These are phyloP conservation scores for Colletotrichum sp. DNA, from an alignment of 2,329 filamentous ascomycete genomes.

Conservation along the genomic window DNA sequence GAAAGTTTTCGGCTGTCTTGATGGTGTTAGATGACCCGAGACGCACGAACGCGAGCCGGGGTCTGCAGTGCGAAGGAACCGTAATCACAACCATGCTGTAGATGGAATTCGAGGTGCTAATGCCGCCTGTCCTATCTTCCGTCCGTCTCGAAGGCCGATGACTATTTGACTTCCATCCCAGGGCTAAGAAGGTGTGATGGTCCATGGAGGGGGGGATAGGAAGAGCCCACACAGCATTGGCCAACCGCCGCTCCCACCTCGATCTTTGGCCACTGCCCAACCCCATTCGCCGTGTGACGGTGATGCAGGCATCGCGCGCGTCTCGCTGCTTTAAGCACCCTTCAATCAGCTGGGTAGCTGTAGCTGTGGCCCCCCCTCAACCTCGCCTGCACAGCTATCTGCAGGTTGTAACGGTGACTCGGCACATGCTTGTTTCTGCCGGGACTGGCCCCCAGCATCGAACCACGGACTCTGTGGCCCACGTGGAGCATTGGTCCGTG, in stretches of 20 bases:
- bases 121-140: not conserved
- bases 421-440: constrained; percentile 23
- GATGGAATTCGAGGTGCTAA: not conserved
- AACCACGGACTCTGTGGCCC: constrained; percentile 15
- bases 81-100: not conserved
- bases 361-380: not conserved
- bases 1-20: not conserved
- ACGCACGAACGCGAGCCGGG: not conserved
- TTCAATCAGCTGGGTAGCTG: not conserved
- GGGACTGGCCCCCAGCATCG: constrained; percentile 15
- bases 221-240: not conserved
- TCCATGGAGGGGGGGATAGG: not conserved
- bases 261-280: not conserved
- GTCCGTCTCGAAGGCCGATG: not conserved
- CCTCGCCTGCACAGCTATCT: constrained; percentile 8
- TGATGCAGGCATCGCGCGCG: not conserved
- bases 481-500: constrained; percentile 20
- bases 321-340: constrained; percentile 12
- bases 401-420: constrained; percentile 18
- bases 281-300: constrained; percentile 6
- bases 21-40: not conserved
- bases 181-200: not conserved
- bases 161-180: not conserved
- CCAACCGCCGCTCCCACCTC: not conserved
- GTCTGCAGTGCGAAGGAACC: not conserved